Base-by-base conservation (phyloP, 305 asterid genomes). In the Fraxinus sp. region DNA sequence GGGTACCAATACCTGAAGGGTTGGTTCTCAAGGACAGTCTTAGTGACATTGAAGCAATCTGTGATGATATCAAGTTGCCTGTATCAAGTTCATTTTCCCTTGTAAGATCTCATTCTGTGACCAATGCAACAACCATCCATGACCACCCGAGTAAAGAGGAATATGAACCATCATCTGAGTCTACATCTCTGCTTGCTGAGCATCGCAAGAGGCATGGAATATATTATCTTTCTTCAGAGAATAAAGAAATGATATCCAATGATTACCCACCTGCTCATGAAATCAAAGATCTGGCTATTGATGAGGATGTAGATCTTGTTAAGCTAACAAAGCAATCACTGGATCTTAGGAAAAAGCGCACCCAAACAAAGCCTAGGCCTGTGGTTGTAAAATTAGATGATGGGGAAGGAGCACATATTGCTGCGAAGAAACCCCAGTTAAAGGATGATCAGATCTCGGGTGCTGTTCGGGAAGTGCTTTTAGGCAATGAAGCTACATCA, bases 171-270 rank as follows among this genome's bases (percentile, higher is more conserved):
- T 84, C 88, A 33, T 79, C 87, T 28, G 97, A 93, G 78, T 93
- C 97, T 24, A 91, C 94, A 52, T 92, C 98, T 86, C 87, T 94
- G 78, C 94, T 95, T 79, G 89, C 94, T 46, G 92, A 90, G 88
- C 99, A 94, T 85, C 92, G 97, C 41, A 96, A 96, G 88, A 85
- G 97, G 70, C 98, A 96, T 80, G 98, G 93, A 75, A 84, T 96
- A 44, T 96, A 90, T 86, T 96, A 96, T 87, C 97, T 96, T 83
- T 88, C 96, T 87, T 89, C 93, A 5, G 93, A 86, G 77, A 88
- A 84, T 80, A 87, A 77, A 86, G 94, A 83, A 78, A 83, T 44
- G 71, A 74, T 77, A 71, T 85, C 93, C 57, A 80, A 81, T 86
- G 94, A 92, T 79, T 94, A 90, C 86, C 97, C 95, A 76, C 93